A percentile compares a stretch with the other conserved stretches of the same genome.
phyloP scores from a whole-genome alignment of 75 land plant species.

The Adiantum capillusveneris region DNA sequence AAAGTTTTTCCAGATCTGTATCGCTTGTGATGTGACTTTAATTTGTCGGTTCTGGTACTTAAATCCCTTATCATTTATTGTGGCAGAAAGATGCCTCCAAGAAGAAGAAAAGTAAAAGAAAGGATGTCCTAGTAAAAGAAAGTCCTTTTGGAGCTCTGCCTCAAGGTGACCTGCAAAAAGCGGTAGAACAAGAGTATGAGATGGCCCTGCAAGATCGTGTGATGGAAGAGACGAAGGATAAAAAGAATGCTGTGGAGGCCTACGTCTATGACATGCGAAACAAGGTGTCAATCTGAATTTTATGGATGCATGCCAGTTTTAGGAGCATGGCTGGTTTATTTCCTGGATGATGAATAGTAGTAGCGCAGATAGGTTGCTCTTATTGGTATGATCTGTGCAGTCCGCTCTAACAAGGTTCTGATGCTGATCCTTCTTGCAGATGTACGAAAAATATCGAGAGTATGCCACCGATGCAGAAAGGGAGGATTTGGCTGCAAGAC shows the following conservation, averaged over 20 bases:
- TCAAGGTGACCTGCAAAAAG: slow-evolving; percentile 56
- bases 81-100: slow-evolving; percentile 26
- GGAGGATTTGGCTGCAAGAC: slow-evolving; percentile 45
- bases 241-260: slow-evolving; percentile 93
- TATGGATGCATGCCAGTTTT: not conserved
- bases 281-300: slow-evolving; percentile 42
- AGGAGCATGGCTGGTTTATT: not conserved
- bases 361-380: too few relatives aligned
- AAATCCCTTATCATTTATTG: too few relatives aligned
- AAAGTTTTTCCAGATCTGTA: too few relatives aligned
- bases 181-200: slow-evolving; percentile 79
- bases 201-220: slow-evolving; percentile 80
- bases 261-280: slow-evolving; percentile 94
- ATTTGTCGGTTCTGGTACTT: too few relatives aligned
- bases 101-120: slow-evolving; percentile 80
- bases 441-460: slow-evolving; percentile 63
- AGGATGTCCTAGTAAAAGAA: slow-evolving; percentile 56
- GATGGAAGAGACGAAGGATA: slow-evolving; percentile 98
- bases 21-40: too few relatives aligned
- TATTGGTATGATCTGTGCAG: too few relatives aligned
- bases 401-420: not conserved
- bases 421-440: slow-evolving; percentile 24
- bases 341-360: too few relatives aligned
- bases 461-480: slow-evolving; percentile 68
- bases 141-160: slow-evolving; percentile 48